phyloP scores from a whole-genome alignment of 306 rosid genomes.

The Trifolium pratense region DNA sequence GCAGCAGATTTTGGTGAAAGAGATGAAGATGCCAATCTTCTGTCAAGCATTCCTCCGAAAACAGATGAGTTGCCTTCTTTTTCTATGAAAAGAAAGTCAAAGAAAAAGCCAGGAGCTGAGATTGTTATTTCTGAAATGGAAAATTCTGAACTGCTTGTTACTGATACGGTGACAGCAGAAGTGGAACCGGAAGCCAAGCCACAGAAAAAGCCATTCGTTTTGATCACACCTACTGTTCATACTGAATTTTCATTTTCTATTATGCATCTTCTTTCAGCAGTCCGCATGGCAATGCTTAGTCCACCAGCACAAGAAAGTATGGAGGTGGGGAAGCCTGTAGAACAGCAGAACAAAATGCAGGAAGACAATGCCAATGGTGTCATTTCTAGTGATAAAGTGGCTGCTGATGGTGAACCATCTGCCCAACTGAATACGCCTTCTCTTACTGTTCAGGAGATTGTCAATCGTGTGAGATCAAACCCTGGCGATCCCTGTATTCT shows the following conservation, averaged over 20 bases:
- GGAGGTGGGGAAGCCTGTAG: slow-evolving; percentile 56
- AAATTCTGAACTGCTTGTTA: slow-evolving; percentile 59
- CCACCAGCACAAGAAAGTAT: slow-evolving; percentile 68
- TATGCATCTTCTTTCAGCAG: slow-evolving; percentile 94
- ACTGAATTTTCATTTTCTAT: slow-evolving; percentile 94
- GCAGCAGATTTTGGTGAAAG: slow-evolving; percentile 48
- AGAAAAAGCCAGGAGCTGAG: slow-evolving; percentile 71
- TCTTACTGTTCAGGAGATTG: slow-evolving; percentile 84
- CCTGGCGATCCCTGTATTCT: slow-evolving; percentile 97
- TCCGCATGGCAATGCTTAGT: slow-evolving; percentile 85
- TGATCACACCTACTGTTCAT: slow-evolving; percentile 92
- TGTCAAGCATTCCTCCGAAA: slow-evolving; percentile 45
- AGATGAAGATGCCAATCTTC: slow-evolving; percentile 57
- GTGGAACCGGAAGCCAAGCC: slow-evolving; percentile 82
- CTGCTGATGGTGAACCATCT: slow-evolving; percentile 53
- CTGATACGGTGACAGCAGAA: slow-evolving; percentile 60
- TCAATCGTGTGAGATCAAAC: slow-evolving; percentile 80
- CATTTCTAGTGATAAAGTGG: too few relatives aligned
- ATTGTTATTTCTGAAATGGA: slow-evolving; percentile 64
- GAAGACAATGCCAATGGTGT: slow-evolving; percentile 53
- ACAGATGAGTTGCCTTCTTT: slow-evolving; percentile 54
- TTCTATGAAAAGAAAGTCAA: slow-evolving; percentile 62
- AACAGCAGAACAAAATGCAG: slow-evolving; percentile 54
- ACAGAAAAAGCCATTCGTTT: slow-evolving; percentile 76
- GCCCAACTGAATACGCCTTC: slow-evolving; percentile 59